Evolutionary conservation across 805 yeast species (phyloP), one percentile per base, ranked within the genome.

Genomic region (Saccharomycopsis javanensis): DNA sequence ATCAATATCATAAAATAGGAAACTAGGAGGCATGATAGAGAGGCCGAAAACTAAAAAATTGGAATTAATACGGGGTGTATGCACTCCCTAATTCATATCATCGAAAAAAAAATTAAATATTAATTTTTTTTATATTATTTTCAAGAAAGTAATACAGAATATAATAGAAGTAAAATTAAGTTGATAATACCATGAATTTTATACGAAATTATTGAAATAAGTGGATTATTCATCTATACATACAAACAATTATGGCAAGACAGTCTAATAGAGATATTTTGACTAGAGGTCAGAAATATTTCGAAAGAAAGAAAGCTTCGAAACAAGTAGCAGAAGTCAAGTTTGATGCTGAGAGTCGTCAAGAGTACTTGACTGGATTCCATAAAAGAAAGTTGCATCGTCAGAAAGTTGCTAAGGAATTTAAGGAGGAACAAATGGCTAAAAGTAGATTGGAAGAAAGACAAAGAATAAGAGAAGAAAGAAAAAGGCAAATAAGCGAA

Each of bases 301-400:
- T 85, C 16, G 80, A 80, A 55, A 85, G 83, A 63, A 85, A 82
- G 66, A 75, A 53, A 16, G 48, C 42, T 8, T 30, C 77, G 34
- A 81, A 80, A 67, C 78, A 81, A 67, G 90, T 88, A 2, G 91
- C 81, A 28, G 97, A 89, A 68, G 95, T 94, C 30, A 81, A 79
- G 1, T 94, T 90, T 68, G 94, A 94, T 70, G 80, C 82, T 61
- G 86, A 79, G 18, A 79, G 86, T n/a, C 74, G 97, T 68, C 72
- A 76, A 31, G 96, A 92, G 60, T 92, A 83, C 69, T 73, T 92
- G 63, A 92, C 97, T 2, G 99, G 99, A 45, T 92, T 92, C 70
- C 98, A 94, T 70, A 92, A 92, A 72, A 80, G 99, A 66, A 92
- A 92, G 68, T 68, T 92, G 16, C 87, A 87, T 66, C 79, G 98